Evolutionary conservation across 192 early-diverging fungal species (phyloP), one percentile per base, ranked within the genome.

Genomic region (Cetraspora pellucida): DNA sequence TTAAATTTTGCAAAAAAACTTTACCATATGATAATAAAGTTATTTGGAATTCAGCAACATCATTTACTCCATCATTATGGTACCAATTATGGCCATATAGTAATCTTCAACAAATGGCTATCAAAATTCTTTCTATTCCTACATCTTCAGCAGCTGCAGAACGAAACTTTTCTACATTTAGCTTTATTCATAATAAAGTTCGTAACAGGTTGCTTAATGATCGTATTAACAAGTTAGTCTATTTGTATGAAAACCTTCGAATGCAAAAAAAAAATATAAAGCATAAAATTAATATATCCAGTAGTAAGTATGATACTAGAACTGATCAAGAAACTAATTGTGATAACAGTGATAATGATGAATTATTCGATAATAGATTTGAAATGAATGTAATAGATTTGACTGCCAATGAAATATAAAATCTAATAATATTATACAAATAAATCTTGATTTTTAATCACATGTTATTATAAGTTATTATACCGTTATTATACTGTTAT

Each of bases 181-280:
- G 25, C 3, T 61, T 61, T 61, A 61, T 61, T 61, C 27, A 63
- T 37, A 63, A 30, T 30, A 63, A 63, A 63, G 30, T 63, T 63
- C 60, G 14, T 63, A 63, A 63, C 30, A 25, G 28, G 17, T 63
- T 30, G 30, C 11, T 14, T 5, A 63, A 63, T 63, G 11, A 31
- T 16, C 60, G 28, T 37, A 13, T 61, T 37, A 61, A 63, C 10
- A 63, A 63, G 30, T 30, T 63, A 31, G 60, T 63, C 30, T 63
- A 63, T 37, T 30, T 63, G 16, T 30, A 31, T 63, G 60, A 7
- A 31, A 63, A 63, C 16, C 60, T 63, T 63, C 2, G 10, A 31
- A 63, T 63, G 1, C 0, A 63, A n/a, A n/a, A n/a, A n/a, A n/a
- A n/a, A n/a, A n/a, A n/a, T n/a, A n/a, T n/a, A n/a, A n/a, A n/a